Base-by-base conservation (phyloP, 495 filamentous ascomycete genomes). In the Aspergillus indologenus region DNA sequence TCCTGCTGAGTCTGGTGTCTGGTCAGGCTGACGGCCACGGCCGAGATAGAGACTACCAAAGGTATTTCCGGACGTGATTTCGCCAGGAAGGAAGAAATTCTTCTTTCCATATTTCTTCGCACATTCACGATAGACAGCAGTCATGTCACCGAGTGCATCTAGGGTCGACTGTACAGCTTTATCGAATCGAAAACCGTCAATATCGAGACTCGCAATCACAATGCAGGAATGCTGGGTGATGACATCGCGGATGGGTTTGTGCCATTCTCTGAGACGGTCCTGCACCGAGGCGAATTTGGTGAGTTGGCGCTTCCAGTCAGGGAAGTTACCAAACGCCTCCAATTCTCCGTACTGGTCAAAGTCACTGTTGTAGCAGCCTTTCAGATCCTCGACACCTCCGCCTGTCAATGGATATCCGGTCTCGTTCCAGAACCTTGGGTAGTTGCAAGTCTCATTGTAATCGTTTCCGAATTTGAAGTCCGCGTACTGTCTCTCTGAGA, bases 61-160 rank as follows among this genome's bases (percentile, higher is more conserved):
- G n/a, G 57, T 62, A 65, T 74, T 69, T 19, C 73, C 73, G 2
- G 68, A 66, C 2, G 72, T 73, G 43, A 80, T 77, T 59, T 81
- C 78, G 20, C 78, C 78, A n/a, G 75, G 71, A 11, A 81, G 74
- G 57, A 79, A 76, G 66, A 81, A 80, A 48, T 81, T 80, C 11
- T 73, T 48, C 59, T 81, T 81, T 22, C 74, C 74, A 44, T 72
- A 57, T 22, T 61, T 48, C 47, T 64, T 58, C 18, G 75, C 78
- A 31, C 78, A 81, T 47, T 72, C 59, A 45, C 78, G 73, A 51
- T 76, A 71, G 47, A 56, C 54, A 20, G 70, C 57, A n/a, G 67
- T 65, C 52, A 75, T 79, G 26, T 79, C 75, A 50, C 71, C 75
- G 50, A 76, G 66, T 0, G 78, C 67, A 52, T 80, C 78, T 34